Percentiles rank a stretch among this genome's conserved stretches.
phyloP scores from a whole-genome alignment of 169 alveolate species.

The Cryptosporidium canis region DNA sequence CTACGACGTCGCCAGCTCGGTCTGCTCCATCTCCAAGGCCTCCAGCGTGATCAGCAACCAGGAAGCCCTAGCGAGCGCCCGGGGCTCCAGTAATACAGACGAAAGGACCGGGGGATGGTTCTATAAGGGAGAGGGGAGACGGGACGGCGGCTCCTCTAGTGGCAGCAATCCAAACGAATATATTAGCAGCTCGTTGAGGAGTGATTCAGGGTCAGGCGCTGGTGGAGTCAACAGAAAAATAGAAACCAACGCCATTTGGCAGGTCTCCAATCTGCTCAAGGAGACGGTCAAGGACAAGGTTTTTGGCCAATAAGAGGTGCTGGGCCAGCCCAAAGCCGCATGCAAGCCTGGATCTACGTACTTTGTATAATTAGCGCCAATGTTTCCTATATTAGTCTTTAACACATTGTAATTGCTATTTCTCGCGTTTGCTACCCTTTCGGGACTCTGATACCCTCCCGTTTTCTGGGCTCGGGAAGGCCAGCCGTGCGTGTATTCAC shows the following conservation, averaged over 20 bases:
- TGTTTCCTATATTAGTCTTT: too few relatives aligned
- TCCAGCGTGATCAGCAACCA: background rate
- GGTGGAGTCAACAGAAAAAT: conserved; percentile 11
- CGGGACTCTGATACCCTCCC: too few relatives aligned
- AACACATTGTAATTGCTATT: too few relatives aligned
- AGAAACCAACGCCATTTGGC: conserved; percentile 56
- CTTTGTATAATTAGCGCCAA: background rate
- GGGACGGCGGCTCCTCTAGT: background rate
- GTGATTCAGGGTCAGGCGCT: background rate
- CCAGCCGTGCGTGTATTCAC: too few relatives aligned
- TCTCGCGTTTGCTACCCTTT: too few relatives aligned
- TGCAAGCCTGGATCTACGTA: background rate
- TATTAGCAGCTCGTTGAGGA: background rate
- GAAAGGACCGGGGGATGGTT: conserved; percentile 3
- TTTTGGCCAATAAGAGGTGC: conserved; percentile 22
- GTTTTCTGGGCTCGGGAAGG: too few relatives aligned
- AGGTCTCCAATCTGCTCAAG: conserved; percentile 62
- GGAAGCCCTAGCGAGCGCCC: background rate
- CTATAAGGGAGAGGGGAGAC: background rate
- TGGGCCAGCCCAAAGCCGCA: background rate
- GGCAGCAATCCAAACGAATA: background rate
- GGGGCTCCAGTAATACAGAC: background rate
- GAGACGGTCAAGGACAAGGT: conserved; percentile 66
- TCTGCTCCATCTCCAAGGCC: background rate
- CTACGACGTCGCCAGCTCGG: background rate